These are phyloP conservation scores for Dalechampia spathulata DNA, from an alignment of 441 rosid species.

Conservation along the genomic window DNA sequence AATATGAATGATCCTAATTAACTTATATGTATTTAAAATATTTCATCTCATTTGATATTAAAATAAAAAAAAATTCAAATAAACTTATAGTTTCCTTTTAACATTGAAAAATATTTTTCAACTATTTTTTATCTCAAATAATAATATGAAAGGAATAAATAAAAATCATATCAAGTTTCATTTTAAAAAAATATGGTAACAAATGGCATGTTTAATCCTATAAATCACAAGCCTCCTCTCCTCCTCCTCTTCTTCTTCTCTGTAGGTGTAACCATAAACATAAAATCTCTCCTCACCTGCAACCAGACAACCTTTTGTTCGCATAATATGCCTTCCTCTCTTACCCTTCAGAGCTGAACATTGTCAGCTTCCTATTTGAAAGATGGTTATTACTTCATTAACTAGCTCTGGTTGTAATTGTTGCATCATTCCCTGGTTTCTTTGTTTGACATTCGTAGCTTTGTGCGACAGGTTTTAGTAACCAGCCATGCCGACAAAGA, in stretches of 20 bases:
- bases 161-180: too few species aligned
- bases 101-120: too few species aligned
- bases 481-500: conserved; percentile 34
- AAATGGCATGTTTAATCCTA: too few species aligned
- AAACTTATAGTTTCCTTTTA: too few species aligned
- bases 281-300: neutral
- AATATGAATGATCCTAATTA: too few species aligned
- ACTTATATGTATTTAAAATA: too few species aligned
- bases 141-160: too few species aligned
- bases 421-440: neutral
- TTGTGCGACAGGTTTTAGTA: conserved; percentile 49
- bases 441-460: neutral
- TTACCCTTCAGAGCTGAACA: conserved; percentile 1
- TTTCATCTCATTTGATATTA: too few species aligned
- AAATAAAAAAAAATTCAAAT: too few species aligned
- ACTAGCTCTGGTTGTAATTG: neutral
- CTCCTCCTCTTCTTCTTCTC: neutral
- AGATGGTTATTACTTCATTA: conserved; percentile 9
- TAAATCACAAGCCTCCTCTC: neutral
- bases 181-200: too few species aligned
- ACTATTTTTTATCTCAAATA: too few species aligned
- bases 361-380: neutral
- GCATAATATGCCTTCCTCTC: neutral
- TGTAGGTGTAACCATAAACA: neutral
- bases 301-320: conserved; percentile 1